Evolutionary conservation across 2,329 filamentous ascomycete species (phyloP), one percentile per base, ranked within the genome.

Genomic region (Venturia effusa): DNA sequence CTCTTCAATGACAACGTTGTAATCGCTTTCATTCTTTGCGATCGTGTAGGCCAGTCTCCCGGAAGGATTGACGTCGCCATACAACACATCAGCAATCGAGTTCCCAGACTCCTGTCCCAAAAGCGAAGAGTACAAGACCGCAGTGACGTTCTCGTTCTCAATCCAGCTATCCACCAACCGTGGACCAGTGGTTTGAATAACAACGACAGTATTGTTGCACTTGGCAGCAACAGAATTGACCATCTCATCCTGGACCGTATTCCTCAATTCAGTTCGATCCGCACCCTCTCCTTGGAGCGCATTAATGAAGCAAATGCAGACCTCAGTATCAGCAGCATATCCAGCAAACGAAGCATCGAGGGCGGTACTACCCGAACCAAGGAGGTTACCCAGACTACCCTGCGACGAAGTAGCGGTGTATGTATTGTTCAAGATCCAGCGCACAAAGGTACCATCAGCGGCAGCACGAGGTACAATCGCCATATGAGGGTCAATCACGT

Each of bases 91-190:
- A 1, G 84, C 84, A 7, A 97, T 80, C 0, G 92, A 90, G 66
- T 89, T 88, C 7, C 92, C 92, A 54, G 88, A 92, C 73, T 96
- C 92, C 71, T 96, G 86, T 1, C 92, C 91, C 0, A 92, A 92
- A 0, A 96, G 79, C 69, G 96, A 89, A n/a, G 90, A 90, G 63
- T 94, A 82, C 1, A 96, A 72, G 0, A 96, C 86, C 0, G 88
- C 87, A 71, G 91, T 91, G 67, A 96, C 84, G 27, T 84, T 84
- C 15, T 72, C 70, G 59, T 74, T 70, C 1, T 72, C 72, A 54
- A 75, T 71, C 64, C 72, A 74, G 8, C 67, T 55, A 24, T 62
- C 68, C 64, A 76, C 74, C 40, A 76, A 67, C 43, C 75, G 68
- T 0, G 74, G 72, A 0, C 74, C 74, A 37, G 75, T 73, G 24